These are phyloP conservation scores for Plasmodium malariae DNA, from an alignment of 169 alveolate species.

Conservation along the genomic window DNA sequence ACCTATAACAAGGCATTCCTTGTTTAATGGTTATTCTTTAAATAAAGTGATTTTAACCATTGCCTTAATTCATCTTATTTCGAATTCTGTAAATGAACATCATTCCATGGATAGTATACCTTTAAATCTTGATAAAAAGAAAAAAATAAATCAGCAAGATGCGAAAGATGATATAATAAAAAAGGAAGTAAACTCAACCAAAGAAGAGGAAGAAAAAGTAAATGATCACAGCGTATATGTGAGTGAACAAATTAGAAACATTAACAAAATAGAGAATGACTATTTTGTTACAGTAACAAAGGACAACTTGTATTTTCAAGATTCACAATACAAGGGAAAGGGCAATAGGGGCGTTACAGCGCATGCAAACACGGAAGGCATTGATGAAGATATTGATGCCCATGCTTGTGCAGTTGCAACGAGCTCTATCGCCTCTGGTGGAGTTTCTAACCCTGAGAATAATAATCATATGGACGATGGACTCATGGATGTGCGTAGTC, in stretches of 20 bases:
- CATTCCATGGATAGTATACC: conserved; percentile 72
- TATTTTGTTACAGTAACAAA: conserved; percentile 2
- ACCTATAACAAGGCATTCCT: conserved; percentile 81
- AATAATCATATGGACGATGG: no score
- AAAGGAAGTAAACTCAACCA: conserved; percentile 27
- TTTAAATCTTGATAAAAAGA: conserved; percentile 77
- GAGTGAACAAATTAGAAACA: conserved; percentile 1
- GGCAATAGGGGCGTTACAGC: no score
- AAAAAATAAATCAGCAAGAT: conserved; percentile 68
- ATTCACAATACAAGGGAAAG: no score
- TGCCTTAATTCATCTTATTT: conserved; percentile 79
- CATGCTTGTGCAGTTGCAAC: no score
- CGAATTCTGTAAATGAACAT: conserved; percentile 60
- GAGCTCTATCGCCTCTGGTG: no score
- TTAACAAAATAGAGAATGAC: conserved; percentile 33
- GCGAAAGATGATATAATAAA: conserved; percentile 48
- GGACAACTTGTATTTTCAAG: conserved; percentile 8
- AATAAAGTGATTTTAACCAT: conserved; percentile 78
- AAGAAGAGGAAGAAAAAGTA: background rate
- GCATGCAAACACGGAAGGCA: no score
- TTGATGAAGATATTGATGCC: no score
- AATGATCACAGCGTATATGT: background rate
- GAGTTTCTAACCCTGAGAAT: no score
- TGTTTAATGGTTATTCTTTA: conserved; percentile 82
- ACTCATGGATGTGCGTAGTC: no score